Evolutionary conservation across 257 asterid species (phyloP).

Genomic region (Scutellaria galericulata): DNA sequence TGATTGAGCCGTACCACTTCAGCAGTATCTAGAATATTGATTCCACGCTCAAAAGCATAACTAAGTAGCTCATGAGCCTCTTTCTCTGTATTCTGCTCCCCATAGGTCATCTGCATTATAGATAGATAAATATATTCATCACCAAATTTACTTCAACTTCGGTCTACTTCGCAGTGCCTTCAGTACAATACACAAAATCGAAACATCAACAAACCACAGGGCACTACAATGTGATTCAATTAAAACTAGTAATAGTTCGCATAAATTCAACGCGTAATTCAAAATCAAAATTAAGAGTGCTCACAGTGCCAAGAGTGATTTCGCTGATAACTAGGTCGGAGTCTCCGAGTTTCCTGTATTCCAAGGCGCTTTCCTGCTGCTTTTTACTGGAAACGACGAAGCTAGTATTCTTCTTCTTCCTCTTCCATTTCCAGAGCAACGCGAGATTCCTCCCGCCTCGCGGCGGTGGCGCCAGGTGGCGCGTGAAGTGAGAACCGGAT

Average conservation of each 20-base stretch:
- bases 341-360: conserved; percentile 80
- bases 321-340: conserved; percentile 88
- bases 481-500: conserved; percentile 28
- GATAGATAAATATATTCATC: conserved; percentile 23
- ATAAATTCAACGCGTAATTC: background rate
- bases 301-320: conserved; percentile 89
- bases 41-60: conserved; percentile 81
- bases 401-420: conserved; percentile 34
- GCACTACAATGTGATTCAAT: background rate
- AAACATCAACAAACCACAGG: background rate
- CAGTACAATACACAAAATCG: background rate
- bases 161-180: background rate
- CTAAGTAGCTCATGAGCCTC: conserved; percentile 89
- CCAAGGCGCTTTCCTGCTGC: conserved; percentile 44
- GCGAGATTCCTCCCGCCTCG: conserved; percentile 35
- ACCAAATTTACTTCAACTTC: conserved; percentile 9
- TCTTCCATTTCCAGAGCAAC: conserved; percentile 33
- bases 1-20: conserved; percentile 58
- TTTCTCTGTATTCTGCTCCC: conserved; percentile 91
- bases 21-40: conserved; percentile 79
- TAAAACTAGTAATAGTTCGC: background rate
- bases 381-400: conserved; percentile 40
- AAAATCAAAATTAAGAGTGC: conserved; percentile 20
- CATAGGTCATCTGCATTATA: conserved; percentile 80
- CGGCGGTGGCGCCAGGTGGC: conserved; percentile 25